These are phyloP conservation scores for Fusarium incarnatum DNA, from an alignment of 2,329 filamentous ascomycete genomes.

Conservation along the genomic window DNA sequence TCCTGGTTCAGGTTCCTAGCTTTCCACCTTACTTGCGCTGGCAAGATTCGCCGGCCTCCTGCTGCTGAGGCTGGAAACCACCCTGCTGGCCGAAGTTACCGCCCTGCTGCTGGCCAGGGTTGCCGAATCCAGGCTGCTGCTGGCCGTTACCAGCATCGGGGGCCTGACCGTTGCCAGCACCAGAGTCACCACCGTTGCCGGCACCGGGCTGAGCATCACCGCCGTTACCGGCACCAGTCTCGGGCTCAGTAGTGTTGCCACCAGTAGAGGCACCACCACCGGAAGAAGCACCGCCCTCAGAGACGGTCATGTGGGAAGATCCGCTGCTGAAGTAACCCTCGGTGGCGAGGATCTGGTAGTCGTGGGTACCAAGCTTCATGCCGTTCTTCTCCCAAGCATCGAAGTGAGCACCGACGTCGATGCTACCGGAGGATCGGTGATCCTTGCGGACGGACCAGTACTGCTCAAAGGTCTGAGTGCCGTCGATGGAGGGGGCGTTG, in stretches of 20 bases:
- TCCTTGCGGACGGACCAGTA: conserved; percentile 63
- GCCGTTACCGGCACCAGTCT: not conserved
- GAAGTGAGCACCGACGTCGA: conserved; percentile 64
- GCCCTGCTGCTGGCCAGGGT: conserved; percentile 2
- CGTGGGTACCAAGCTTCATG: conserved; percentile 59
- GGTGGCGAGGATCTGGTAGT: conserved; percentile 67
- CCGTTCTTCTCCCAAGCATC: conserved; percentile 64
- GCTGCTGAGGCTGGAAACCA: conserved; percentile 17
- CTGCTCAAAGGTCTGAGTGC: conserved; percentile 64
- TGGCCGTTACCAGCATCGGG: not conserved
- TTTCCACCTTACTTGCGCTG: conserved; percentile 13
- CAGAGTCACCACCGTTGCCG: not conserved
- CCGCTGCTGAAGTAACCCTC: conserved; percentile 66
- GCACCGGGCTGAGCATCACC: not conserved
- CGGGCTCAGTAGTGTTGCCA: not conserved
- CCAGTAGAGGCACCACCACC: conserved; percentile 1
- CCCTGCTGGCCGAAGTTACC: conserved; percentile 10
- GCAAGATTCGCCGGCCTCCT: conserved; percentile 14
- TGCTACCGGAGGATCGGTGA: conserved; percentile 63
- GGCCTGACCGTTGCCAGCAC: not conserved
- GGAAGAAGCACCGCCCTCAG: conserved; percentile 18
- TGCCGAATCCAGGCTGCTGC: not conserved
- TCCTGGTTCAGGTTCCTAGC: conserved; percentile 33
- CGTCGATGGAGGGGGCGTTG: conserved; percentile 61
- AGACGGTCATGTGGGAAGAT: conserved; percentile 59